Conservation (phyloP, 306 rosid genomes). For the Vachellia collinsii region DNA sequence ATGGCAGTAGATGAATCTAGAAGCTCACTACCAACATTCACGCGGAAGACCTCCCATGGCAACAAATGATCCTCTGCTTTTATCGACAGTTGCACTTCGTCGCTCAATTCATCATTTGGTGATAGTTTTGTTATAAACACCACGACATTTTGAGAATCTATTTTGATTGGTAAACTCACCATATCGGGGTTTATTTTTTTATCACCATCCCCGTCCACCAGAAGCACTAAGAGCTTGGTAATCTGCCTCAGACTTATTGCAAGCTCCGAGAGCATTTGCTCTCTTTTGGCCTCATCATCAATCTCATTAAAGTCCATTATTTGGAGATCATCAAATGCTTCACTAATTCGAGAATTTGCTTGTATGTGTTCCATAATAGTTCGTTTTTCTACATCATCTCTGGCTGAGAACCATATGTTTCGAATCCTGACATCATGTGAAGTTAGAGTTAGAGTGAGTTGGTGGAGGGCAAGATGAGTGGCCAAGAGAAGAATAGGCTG, state of each 20-base stretch:
- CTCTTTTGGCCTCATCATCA: too few relatives aligned
- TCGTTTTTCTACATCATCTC: background rate
- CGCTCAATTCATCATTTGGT: background rate
- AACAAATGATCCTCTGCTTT: conserved; percentile 9
- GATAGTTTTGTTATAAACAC: background rate
- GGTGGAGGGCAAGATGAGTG: background rate
- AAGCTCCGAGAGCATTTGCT: too few relatives aligned
- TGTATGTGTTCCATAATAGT: background rate
- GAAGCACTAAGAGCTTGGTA: background rate
- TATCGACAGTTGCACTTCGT: too few relatives aligned
- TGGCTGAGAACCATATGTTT: background rate
- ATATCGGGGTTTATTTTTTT: background rate
- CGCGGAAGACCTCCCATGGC: conserved; percentile 13
- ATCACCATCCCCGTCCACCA: background rate
- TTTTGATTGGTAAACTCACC: background rate
- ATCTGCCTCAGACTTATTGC: too few relatives aligned
- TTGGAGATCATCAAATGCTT: background rate
- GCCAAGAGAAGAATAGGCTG: too few relatives aligned
- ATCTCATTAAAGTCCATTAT: too few relatives aligned
- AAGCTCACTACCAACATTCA: background rate
- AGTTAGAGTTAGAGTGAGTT: background rate
- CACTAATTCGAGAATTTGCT: background rate
- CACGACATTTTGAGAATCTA: background rate
- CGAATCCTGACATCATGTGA: background rate
- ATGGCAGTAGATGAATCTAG: background rate